Percentiles rank a stretch among this genome's conserved stretches.
These are phyloP conservation scores for Trypanosoma boissoni DNA, from an alignment of 208 protist species.

Conservation along the genomic window DNA sequence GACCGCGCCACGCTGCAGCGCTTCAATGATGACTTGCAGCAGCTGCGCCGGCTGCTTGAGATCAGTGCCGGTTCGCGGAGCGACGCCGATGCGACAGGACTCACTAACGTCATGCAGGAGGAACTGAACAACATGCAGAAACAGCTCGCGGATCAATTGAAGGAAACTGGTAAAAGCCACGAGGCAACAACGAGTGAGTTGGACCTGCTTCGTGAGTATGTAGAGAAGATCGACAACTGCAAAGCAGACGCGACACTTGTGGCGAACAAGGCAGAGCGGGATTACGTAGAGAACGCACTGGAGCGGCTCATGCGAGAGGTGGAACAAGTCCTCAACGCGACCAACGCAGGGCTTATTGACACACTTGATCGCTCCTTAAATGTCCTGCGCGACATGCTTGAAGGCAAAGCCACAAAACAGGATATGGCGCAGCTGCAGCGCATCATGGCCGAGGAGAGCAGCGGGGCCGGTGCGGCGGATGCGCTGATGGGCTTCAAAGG, in stretches of 20 bases:
- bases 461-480: conserved; percentile 47
- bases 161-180: conserved; percentile 20
- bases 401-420: conserved; percentile 84
- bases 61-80: conserved; percentile 21
- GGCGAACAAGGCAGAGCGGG: conserved; percentile 89
- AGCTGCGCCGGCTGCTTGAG: conserved; percentile 58
- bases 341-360: conserved; percentile 89
- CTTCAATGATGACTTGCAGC: conserved; percentile 65
- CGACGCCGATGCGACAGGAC: conserved; percentile 13
- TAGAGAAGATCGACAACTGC: conserved; percentile 78
- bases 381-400: conserved; percentile 90
- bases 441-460: conserved; percentile 46
- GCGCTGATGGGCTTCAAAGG: conserved; percentile 82
- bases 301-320: conserved; percentile 91
- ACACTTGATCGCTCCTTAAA: conserved; percentile 88
- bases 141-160: conserved; percentile 46
- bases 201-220: conserved; percentile 42
- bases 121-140: conserved; percentile 54
- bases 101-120: conserved; percentile 24
- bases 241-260: conserved; percentile 87
- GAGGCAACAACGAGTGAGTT: conserved; percentile 43
- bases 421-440: conserved; percentile 77
- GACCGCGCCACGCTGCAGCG: conserved; percentile 58
- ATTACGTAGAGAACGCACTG: conserved; percentile 91
- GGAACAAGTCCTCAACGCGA: conserved; percentile 90